Evolutionary conservation across 306 rosid species (phyloP).

Genomic region (Inga leiocalycina): DNA sequence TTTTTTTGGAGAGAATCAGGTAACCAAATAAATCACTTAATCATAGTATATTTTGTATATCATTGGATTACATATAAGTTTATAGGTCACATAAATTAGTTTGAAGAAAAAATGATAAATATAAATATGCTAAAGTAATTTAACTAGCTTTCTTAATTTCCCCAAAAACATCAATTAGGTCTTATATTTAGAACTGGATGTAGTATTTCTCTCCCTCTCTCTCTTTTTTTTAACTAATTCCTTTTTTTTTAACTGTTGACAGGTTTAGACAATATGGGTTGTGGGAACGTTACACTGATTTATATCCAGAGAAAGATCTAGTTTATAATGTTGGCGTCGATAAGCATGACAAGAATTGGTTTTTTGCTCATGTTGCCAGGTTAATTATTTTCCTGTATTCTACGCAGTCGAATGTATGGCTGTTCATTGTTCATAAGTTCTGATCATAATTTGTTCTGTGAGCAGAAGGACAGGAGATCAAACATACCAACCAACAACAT

Average conservation of each 20-base stretch:
- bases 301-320: slow-evolving; percentile 53
- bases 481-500: slow-evolving; percentile 54
- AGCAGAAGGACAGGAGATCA: slow-evolving; percentile 41
- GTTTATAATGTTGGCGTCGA: slow-evolving; percentile 40
- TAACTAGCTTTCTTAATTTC: too few relatives aligned
- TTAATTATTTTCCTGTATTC: not conserved
- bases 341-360: slow-evolving; percentile 54
- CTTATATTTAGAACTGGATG: too few relatives aligned
- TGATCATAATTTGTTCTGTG: not conserved
- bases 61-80: too few relatives aligned
- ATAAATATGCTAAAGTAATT: too few relatives aligned
- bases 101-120: too few relatives aligned
- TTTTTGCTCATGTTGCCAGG: slow-evolving; percentile 65
- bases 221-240: not conserved
- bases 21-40: too few relatives aligned
- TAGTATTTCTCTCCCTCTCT: not conserved
- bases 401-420: not conserved
- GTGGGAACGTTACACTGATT: slow-evolving; percentile 63
- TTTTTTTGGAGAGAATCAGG: too few relatives aligned
- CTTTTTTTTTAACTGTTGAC: not conserved
- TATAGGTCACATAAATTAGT: too few relatives aligned
- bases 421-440: not conserved
- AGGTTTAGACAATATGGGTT: slow-evolving; percentile 76
- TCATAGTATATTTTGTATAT: too few relatives aligned
- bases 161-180: too few relatives aligned